A percentile compares a stretch with the other conserved stretches of the same genome.
Evolutionary conservation across 2,329 filamentous ascomycete species (phyloP).

Genomic region (Neocucurbitaria cava): DNA sequence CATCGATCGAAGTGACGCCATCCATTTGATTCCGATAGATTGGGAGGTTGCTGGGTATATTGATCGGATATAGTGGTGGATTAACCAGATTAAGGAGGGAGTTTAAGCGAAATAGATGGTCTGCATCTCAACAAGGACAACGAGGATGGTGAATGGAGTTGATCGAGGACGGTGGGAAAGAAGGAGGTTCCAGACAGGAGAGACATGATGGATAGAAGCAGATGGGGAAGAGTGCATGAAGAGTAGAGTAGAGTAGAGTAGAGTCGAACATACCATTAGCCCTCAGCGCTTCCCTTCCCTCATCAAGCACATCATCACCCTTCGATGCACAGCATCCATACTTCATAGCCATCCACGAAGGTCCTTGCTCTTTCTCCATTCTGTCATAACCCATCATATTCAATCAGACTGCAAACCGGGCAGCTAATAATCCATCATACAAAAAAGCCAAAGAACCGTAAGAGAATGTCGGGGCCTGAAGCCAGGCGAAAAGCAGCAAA

Average conservation of each 20-base stretch:
- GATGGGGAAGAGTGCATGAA: slow-evolving; percentile 3
- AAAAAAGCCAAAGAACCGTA: neutral
- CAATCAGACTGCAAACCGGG: slow-evolving; percentile 32
- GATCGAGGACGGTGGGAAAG: neutral
- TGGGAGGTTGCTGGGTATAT: slow-evolving; percentile 10
- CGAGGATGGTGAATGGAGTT: neutral
- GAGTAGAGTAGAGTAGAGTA: slow-evolving; percentile 9
- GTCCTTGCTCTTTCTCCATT: slow-evolving; percentile 21
- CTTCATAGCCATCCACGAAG: slow-evolving; percentile 46
- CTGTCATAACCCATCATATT: slow-evolving; percentile 27
- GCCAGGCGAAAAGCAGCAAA: slow-evolving; percentile 14
- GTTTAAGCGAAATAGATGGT: slow-evolving; percentile 21
- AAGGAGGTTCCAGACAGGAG: slow-evolving; percentile 1
- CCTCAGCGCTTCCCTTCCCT: slow-evolving; percentile 25
- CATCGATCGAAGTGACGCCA: slow-evolving; percentile 8
- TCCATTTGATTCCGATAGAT: slow-evolving; percentile 17
- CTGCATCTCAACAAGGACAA: slow-evolving; percentile 30
- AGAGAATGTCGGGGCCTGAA: slow-evolving; percentile 12
- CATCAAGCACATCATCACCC: slow-evolving; percentile 35
- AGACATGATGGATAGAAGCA: neutral
- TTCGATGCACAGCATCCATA: slow-evolving; percentile 49
- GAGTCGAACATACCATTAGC: slow-evolving; percentile 38
- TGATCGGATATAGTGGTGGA: slow-evolving; percentile 16
- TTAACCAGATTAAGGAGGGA: slow-evolving; percentile 35
- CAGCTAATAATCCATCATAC: slow-evolving; percentile 33